Conservation (phyloP, 257 asterid species). For the Verbascum thapsus region DNA sequence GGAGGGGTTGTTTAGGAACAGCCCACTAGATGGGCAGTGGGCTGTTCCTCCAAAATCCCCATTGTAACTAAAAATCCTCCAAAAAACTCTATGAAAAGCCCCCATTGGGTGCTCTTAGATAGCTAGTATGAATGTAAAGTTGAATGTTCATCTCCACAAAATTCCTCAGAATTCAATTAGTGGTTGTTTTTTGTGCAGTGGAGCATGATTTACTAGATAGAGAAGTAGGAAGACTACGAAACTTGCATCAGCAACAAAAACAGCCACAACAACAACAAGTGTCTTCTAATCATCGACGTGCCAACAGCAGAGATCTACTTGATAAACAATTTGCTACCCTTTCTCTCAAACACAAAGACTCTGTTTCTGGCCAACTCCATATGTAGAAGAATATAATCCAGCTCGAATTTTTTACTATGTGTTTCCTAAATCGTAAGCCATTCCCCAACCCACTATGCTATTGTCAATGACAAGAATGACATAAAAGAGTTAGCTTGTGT, state of each 20-base stretch:
- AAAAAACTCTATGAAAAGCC: too few species aligned
- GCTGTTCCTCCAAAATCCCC: too few species aligned
- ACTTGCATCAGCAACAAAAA: conserved; percentile 51
- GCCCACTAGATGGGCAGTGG: too few species aligned
- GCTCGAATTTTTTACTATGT: conserved; percentile 23
- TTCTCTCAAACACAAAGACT: conserved; percentile 61
- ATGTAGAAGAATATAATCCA: conserved; percentile 35
- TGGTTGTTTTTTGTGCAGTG: conserved; percentile 44
- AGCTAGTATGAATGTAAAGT: neutral
- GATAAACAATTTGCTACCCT: conserved; percentile 64
- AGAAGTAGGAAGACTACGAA: conserved; percentile 56
- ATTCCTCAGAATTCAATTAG: conserved; percentile 20
- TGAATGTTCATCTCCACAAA: neutral
- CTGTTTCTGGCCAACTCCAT: conserved; percentile 44
- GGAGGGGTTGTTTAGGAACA: too few species aligned
- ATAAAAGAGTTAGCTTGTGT: conserved; percentile 24
- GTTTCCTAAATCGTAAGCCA: conserved; percentile 21
- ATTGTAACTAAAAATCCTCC: too few species aligned
- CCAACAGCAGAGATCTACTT: conserved; percentile 56
- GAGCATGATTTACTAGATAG: conserved; percentile 79
- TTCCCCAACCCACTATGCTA: conserved; percentile 31
- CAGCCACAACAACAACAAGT: conserved; percentile 34
- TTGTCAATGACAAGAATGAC: conserved; percentile 32
- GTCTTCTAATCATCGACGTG: conserved; percentile 49
- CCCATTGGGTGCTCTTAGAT: too few species aligned